Evolutionary conservation across 352 stramenopile genomes (phyloP).

Genomic region (Peronosclerospora sorghi): DNA sequence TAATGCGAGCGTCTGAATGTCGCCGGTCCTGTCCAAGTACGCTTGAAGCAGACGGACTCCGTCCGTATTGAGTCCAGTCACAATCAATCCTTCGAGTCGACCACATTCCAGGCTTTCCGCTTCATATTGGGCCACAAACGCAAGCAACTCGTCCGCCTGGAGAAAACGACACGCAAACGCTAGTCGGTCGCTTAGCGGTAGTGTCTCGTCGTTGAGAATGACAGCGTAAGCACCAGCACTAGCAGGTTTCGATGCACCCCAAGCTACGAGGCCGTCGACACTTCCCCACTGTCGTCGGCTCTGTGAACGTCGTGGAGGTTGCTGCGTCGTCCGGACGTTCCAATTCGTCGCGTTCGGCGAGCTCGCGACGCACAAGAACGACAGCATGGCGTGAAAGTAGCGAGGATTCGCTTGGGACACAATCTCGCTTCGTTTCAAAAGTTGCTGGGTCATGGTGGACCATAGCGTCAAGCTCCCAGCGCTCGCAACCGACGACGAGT

Average conservation of each 20-base stretch:
- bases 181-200: conserved; percentile 84
- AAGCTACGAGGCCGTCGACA: conserved; percentile 36
- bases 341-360: conserved; percentile 17
- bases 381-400: conserved; percentile 75
- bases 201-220: conserved; percentile 79
- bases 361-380: conserved; percentile 52
- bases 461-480: conserved; percentile 45
- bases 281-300: conserved; percentile 49
- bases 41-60: conserved; percentile 85
- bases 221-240: conserved; percentile 40
- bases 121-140: conserved; percentile 72
- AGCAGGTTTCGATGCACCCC: conserved; percentile 19
- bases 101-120: conserved; percentile 73
- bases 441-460: conserved; percentile 65
- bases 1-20: conserved; percentile 89
- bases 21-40: conserved; percentile 83
- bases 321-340: conserved; percentile 18
- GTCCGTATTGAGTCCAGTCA: conserved; percentile 77
- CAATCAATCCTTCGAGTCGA: conserved; percentile 84
- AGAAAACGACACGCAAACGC: conserved; percentile 89
- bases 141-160: conserved; percentile 62
- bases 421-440: conserved; percentile 70
- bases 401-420: conserved; percentile 42
- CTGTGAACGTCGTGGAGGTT: conserved; percentile 20
- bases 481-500: conserved; percentile 43